Base-by-base conservation (phyloP, 805 yeast genomes). In the Kregervanrija pseudodelftensis region DNA sequence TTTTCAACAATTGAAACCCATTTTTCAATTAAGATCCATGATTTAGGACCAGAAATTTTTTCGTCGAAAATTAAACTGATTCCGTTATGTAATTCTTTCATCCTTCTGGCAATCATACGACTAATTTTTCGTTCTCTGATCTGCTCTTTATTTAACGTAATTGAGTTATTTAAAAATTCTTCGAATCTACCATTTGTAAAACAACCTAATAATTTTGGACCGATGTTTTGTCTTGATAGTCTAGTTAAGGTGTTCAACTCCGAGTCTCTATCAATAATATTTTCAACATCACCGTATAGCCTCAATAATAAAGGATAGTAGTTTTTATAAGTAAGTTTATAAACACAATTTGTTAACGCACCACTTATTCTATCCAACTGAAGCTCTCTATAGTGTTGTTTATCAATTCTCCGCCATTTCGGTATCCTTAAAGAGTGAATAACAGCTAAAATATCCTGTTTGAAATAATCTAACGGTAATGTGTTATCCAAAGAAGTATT, bases 141-240 rank as follows among this genome's bases (percentile, higher is more conserved):
- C 53, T 86, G 87, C 8, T 76, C 72, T 51, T 79, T 82, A 33
- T 80, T 79, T 54, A 93, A 72, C 1, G 98, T 82, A 43, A 75
- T 69, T 15, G 95, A 91, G 47, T 91, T 84, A 43, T 83, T 86
- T 50, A 93, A 68, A 57, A 83, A 93, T 65, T 93, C 97, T 66
- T 93, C 99, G 55, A 93, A 83, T 49, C 99, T 72, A 41, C 99
- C 99, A 60, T 93, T 93, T 37, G 79, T 68, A 62, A 93, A 93
- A 39, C 91, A 87, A 2, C 99, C 99, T 57, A 86, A 70, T 42
- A 93, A 65, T 49, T 80, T 76, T 1, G 99, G 96, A 0, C 99
- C 99, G 49, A 93, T 91, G 45, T 79, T 79, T 52, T 81, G 80
- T 41, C 71, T 69, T 1, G 95, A 82, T 49, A 93, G 72, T 58